phyloP scores from a whole-genome alignment of 1,139 yeast genomes.

The Debaryomyces udenii region DNA sequence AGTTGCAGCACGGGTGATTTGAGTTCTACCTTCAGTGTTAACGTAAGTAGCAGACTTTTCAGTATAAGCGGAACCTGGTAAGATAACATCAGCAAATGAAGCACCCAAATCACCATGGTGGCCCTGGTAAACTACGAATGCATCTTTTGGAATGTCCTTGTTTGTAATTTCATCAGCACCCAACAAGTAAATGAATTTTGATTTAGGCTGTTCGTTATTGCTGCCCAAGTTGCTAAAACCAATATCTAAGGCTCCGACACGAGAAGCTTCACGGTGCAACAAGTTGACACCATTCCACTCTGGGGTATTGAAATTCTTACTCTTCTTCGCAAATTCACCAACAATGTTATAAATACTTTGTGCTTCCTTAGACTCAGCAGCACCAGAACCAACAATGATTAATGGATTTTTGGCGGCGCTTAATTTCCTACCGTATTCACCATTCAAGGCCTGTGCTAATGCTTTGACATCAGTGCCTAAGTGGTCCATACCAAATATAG shows the following conservation, averaged over 20 bases:
- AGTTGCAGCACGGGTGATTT: slow-evolving; percentile 83
- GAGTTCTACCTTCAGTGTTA: slow-evolving; percentile 90
- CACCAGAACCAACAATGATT: slow-evolving; percentile 83
- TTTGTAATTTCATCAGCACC: slow-evolving; percentile 83
- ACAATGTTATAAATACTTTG: slow-evolving; percentile 62
- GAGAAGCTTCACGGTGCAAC: slow-evolving; percentile 84
- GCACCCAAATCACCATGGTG: slow-evolving; percentile 94
- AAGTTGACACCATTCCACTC: slow-evolving; percentile 86
- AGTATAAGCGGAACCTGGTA: slow-evolving; percentile 89
- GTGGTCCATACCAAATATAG: slow-evolving; percentile 69
- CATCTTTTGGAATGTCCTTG: slow-evolving; percentile 76
- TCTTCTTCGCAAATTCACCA: slow-evolving; percentile 63
- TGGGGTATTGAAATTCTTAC: slow-evolving; percentile 63
- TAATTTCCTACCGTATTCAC: slow-evolving; percentile 71
- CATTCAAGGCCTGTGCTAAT: slow-evolving; percentile 62
- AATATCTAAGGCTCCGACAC: slow-evolving; percentile 83
- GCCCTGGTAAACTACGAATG: slow-evolving; percentile 89
- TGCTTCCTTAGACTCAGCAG: slow-evolving; percentile 69
- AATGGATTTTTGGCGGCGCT: slow-evolving; percentile 72
- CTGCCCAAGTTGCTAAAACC: slow-evolving; percentile 69
- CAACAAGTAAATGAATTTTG: slow-evolving; percentile 78
- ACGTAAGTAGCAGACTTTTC: slow-evolving; percentile 88
- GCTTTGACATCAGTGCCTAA: slow-evolving; percentile 65
- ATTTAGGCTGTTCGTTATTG: slow-evolving; percentile 51
- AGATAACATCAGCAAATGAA: slow-evolving; percentile 81